These are phyloP conservation scores for Pseudonitzschia pungens DNA, from an alignment of 108 stramenopile genomes.

Conservation along the genomic window DNA sequence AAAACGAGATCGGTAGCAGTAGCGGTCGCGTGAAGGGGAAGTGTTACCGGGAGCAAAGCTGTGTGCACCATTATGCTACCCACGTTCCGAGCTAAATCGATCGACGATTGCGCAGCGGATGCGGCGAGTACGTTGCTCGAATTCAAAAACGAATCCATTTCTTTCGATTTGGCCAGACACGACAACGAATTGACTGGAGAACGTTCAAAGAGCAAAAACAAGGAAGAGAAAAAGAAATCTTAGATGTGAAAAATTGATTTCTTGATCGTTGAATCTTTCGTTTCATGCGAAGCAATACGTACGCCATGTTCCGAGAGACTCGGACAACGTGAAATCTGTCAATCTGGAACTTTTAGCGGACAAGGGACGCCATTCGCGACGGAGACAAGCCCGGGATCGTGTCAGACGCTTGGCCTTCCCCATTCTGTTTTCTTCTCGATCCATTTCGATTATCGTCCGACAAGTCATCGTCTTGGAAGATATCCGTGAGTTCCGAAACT, in stretches of 20 bases:
- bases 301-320: conserved; percentile 31
- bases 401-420: neutral
- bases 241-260: conserved; percentile 7
- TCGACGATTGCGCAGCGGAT: conserved; percentile 10
- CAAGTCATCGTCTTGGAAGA: neutral
- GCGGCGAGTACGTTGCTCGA: conserved; percentile 27
- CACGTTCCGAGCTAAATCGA: conserved; percentile 23
- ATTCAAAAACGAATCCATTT: conserved; percentile 38
- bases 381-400: neutral
- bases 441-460: neutral
- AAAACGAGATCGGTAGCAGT: conserved; percentile 28
- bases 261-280: too few species aligned
- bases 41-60: conserved; percentile 42
- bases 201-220: neutral
- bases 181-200: conserved; percentile 15
- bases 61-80: conserved; percentile 32
- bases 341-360: conserved; percentile 9
- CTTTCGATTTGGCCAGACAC: conserved; percentile 30
- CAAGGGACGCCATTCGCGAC: neutral
- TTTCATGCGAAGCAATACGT: conserved; percentile 9
- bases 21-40: conserved; percentile 43
- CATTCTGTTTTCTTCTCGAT: neutral
- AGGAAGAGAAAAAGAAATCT: neutral
- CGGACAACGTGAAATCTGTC: conserved; percentile 21
- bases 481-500: neutral